These are phyloP conservation scores for Periconia macrospinosa DNA, from an alignment of 2,329 filamentous ascomycete genomes.

Conservation along the genomic window DNA sequence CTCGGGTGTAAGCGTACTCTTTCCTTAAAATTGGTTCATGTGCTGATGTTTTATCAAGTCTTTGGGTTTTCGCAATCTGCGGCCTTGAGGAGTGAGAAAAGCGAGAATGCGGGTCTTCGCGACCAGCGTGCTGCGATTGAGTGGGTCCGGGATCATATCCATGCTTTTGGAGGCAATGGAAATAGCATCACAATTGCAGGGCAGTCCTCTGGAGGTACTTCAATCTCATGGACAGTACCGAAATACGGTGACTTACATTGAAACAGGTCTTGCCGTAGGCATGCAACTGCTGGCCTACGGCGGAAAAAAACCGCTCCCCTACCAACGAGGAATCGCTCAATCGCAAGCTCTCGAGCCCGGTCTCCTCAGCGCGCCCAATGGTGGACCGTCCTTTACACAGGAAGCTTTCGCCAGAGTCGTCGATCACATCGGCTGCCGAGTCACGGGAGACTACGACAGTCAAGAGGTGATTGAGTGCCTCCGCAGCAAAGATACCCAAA, in stretches of 20 bases:
- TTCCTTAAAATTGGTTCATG: neutral
- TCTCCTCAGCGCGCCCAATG: constrained; percentile 26
- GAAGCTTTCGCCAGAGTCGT: constrained; percentile 51
- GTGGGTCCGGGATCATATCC: constrained; percentile 44
- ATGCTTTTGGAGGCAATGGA: constrained; percentile 32
- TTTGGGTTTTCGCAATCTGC: constrained; percentile 44
- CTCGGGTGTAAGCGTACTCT: constrained; percentile 27
- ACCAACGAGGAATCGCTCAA: constrained; percentile 43
- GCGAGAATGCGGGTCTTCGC: constrained; percentile 42
- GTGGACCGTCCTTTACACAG: constrained; percentile 25
- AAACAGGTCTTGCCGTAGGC: constrained; percentile 27
- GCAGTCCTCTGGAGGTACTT: constrained; percentile 31
- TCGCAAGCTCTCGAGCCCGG: constrained; percentile 56
- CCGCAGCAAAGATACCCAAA: constrained; percentile 46
- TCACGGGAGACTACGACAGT: constrained; percentile 33
- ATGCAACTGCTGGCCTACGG: constrained; percentile 40
- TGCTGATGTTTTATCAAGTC: constrained; percentile 14
- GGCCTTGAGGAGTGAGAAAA: constrained; percentile 33
- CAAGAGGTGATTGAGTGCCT: constrained; percentile 52
- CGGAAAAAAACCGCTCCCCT: constrained; percentile 30
- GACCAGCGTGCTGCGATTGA: constrained; percentile 44
- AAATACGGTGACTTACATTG: constrained; percentile 13
- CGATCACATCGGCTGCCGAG: constrained; percentile 49
- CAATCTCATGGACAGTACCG: constrained; percentile 2
- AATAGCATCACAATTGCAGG: constrained; percentile 38